These are phyloP conservation scores for Andrographis paniculata DNA, from an alignment of 305 asterid genomes.

Conservation along the genomic window DNA sequence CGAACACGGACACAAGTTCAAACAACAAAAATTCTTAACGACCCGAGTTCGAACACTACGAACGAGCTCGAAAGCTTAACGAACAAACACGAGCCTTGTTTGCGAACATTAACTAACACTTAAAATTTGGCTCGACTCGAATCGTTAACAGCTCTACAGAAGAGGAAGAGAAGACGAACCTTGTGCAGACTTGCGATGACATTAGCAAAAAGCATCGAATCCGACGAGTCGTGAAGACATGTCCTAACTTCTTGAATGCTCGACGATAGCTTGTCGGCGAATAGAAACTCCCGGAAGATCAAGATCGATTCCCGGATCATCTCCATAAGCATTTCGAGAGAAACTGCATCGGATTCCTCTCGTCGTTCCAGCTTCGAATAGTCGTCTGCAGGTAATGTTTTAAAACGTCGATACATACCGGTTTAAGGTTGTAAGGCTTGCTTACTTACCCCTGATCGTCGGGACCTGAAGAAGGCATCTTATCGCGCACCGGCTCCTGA, in stretches of 20 bases:
- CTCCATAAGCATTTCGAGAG: constrained; percentile 33
- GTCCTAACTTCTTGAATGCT: constrained; percentile 21
- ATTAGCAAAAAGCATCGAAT: constrained; percentile 31
- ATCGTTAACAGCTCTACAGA: not conserved
- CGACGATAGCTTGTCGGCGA: constrained; percentile 47
- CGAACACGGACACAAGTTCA: too few species aligned
- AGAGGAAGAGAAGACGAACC: constrained; percentile 26
- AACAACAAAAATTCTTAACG: too few species aligned
- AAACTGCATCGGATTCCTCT: constrained; percentile 35
- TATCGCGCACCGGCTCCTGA: constrained; percentile 38
- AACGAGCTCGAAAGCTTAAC: too few species aligned
- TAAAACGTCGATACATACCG: not conserved
- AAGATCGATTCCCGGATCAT: constrained; percentile 47
- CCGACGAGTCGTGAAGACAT: constrained; percentile 19
- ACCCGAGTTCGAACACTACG: too few species aligned
- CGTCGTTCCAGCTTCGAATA: constrained; percentile 32
- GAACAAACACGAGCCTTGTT: too few species aligned
- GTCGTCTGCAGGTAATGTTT: constrained; percentile 49
- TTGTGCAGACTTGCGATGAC: constrained; percentile 41
- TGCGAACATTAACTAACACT: too few species aligned
- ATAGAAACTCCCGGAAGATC: constrained; percentile 52
- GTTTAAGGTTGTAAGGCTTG: constrained; percentile 1
- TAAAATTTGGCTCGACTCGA: too few species aligned
- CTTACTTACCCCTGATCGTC: constrained; percentile 64
- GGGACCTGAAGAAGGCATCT: constrained; percentile 77